These are phyloP conservation scores for Nakazawaea anatomiae DNA, from an alignment of 805 yeast species.

Conservation along the genomic window DNA sequence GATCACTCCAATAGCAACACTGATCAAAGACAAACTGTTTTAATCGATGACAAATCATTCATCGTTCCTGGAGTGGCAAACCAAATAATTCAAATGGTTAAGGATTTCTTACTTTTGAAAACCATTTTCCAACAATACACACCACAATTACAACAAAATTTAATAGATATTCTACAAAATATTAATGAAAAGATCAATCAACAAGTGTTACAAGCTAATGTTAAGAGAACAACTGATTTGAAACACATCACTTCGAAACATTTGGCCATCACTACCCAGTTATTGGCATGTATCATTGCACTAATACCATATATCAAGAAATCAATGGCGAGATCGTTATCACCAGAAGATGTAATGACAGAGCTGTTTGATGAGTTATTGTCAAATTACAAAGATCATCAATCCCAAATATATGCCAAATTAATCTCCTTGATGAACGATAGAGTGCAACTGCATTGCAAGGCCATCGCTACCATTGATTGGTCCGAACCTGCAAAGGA, in stretches of 20 bases:
- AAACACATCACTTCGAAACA: slow-evolving; percentile 72
- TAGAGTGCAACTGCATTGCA: slow-evolving; percentile 46
- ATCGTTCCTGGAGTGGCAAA: slow-evolving; percentile 50
- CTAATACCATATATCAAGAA: slow-evolving; percentile 29
- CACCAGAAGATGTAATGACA: slow-evolving; percentile 22
- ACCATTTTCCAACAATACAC: slow-evolving; percentile 47
- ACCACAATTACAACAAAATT: slow-evolving; percentile 32
- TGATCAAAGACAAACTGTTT: slow-evolving; percentile 24
- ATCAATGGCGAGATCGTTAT: slow-evolving; percentile 21
- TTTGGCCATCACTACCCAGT: slow-evolving; percentile 60
- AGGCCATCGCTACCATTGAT: slow-evolving; percentile 38
- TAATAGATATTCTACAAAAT: slow-evolving; percentile 40
- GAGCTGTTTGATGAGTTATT: slow-evolving; percentile 33
- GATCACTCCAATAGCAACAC: slow-evolving; percentile 13
- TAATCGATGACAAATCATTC: slow-evolving; percentile 49
- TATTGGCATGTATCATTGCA: slow-evolving; percentile 43
- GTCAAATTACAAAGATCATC: slow-evolving; percentile 49
- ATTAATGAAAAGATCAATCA: slow-evolving; percentile 51
- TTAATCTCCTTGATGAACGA: slow-evolving; percentile 69
- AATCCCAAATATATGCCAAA: slow-evolving; percentile 55
- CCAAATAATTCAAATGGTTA: slow-evolving; percentile 32
- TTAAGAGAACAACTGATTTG: slow-evolving; percentile 67
- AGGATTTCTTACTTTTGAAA: slow-evolving; percentile 50
- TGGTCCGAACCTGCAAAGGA: slow-evolving; percentile 41
- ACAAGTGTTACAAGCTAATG: slow-evolving; percentile 69